These are phyloP conservation scores for Neonothopanus nambi DNA, from an alignment of 1,284 basidiomycete genomes.

Conservation along the genomic window DNA sequence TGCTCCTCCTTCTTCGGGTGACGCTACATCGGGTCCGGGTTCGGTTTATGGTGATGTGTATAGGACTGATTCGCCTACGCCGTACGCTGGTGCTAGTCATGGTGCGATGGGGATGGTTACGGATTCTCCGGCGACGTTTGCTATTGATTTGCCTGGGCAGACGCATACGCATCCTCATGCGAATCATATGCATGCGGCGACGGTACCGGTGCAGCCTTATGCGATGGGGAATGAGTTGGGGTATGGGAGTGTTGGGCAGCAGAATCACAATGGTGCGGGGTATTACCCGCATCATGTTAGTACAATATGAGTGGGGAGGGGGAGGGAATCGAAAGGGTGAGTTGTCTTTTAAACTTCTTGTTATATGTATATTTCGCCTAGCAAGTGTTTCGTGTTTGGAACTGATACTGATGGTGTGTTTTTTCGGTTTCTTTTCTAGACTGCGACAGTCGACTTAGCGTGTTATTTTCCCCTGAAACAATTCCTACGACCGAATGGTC, in stretches of 20 bases:
- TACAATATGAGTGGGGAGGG: constrained; percentile 10
- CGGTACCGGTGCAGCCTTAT: constrained; percentile 6
- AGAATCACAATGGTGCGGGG: background rate
- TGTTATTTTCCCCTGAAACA: background rate
- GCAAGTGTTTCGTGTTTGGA: background rate
- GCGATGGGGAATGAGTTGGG: background rate
- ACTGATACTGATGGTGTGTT: no score
- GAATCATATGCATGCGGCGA: constrained; percentile 6
- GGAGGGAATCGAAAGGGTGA: constrained; percentile 2
- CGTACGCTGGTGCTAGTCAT: background rate
- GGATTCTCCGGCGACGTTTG: constrained; percentile 10
- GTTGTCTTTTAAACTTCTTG: background rate
- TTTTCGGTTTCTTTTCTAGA: background rate
- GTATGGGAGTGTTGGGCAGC: no score
- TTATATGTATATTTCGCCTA: background rate
- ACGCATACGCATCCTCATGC: background rate
- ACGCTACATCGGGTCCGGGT: background rate
- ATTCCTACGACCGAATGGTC: background rate
- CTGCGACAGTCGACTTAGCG: background rate
- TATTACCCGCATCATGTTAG: constrained; percentile 17
- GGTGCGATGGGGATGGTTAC: background rate
- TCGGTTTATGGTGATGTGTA: constrained; percentile 12
- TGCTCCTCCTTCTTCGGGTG: background rate
- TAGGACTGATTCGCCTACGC: constrained; percentile 11
- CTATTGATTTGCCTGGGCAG: constrained; percentile 8